These are phyloP conservation scores for Fusarium tricinctum DNA, from an alignment of 2,329 filamentous ascomycete genomes.

Conservation along the genomic window DNA sequence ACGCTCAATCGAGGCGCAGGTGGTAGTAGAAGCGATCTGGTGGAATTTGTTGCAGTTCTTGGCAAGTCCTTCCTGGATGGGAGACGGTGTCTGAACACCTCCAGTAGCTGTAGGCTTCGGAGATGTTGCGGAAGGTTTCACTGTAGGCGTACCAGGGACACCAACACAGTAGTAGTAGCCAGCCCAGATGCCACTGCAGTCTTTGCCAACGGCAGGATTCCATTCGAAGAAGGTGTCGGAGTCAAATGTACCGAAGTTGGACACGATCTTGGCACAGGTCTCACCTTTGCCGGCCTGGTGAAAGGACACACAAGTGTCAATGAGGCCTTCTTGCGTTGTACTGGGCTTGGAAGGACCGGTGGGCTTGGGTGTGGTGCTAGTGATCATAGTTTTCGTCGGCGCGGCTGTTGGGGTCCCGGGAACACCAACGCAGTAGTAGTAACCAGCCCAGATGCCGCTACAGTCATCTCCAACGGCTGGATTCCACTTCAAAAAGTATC, in stretches of 20 bases:
- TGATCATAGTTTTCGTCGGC: rapidly evolving
- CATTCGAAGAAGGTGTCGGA: conserved; percentile 21
- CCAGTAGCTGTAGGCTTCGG: background rate
- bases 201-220: background rate
- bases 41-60: conserved; percentile 32
- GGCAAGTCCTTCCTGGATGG: conserved; percentile 5
- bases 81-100: background rate
- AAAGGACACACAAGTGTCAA: rapidly evolving
- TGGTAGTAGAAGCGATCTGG: background rate
- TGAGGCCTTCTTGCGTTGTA: rapidly evolving
- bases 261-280: background rate
- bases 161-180: conserved; percentile 1
- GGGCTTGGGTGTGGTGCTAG: background rate
- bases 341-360: rapidly evolving
- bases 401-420: background rate
- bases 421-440: conserved; percentile 16
- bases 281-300: background rate
- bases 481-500: too few relatives aligned
- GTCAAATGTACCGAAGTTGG: background rate
- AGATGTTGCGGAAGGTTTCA: rapidly evolving
- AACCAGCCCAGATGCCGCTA: background rate
- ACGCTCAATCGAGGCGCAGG: background rate
- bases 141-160: rapidly evolving
- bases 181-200: conserved; percentile 5
- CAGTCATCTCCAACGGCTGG: background rate